Conservation (phyloP, 116 monocot genomes). For the Zostera marina region DNA sequence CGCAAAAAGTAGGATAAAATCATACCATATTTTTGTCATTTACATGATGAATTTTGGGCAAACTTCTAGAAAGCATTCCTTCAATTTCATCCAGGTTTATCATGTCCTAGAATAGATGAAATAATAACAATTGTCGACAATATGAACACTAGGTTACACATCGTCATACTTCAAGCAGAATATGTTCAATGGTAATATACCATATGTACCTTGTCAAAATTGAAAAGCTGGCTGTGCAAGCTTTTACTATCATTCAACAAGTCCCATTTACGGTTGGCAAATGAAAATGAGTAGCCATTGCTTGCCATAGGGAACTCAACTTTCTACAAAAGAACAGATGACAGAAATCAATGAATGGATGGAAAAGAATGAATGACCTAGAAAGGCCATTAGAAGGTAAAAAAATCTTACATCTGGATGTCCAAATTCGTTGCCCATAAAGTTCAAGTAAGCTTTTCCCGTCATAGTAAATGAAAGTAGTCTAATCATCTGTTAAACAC, state of each 20-base stretch:
- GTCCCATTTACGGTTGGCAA: conserved; percentile 80
- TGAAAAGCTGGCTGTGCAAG: conserved; percentile 51
- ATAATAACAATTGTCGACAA: background rate
- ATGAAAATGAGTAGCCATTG: conserved; percentile 53
- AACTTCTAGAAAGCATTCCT: conserved; percentile 51
- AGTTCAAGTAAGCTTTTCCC: conserved; percentile 78
- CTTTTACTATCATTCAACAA: conserved; percentile 27
- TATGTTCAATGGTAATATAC: background rate
- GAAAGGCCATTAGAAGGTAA: background rate
- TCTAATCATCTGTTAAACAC: conserved; percentile 61
- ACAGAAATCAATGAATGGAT: background rate
- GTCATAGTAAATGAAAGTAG: conserved; percentile 69
- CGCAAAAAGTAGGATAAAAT: background rate
- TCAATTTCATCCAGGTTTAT: conserved; percentile 70
- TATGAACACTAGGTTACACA: background rate
- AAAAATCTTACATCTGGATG: conserved; percentile 75
- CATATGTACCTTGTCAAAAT: conserved; percentile 70
- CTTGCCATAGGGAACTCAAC: conserved; percentile 91
- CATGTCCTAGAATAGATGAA: conserved; percentile 43
- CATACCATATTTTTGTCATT: conserved; percentile 74
- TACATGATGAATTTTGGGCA: conserved; percentile 60
- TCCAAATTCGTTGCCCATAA: conserved; percentile 99
- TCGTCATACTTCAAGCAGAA: background rate
- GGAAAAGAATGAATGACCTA: background rate
- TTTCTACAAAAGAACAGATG: conserved; percentile 31